Percentiles rank a stretch among this genome's conserved stretches.
Evolutionary conservation across 768 basidiomycete genomes (phyloP).

Genomic region (Ramaria sp.): DNA sequence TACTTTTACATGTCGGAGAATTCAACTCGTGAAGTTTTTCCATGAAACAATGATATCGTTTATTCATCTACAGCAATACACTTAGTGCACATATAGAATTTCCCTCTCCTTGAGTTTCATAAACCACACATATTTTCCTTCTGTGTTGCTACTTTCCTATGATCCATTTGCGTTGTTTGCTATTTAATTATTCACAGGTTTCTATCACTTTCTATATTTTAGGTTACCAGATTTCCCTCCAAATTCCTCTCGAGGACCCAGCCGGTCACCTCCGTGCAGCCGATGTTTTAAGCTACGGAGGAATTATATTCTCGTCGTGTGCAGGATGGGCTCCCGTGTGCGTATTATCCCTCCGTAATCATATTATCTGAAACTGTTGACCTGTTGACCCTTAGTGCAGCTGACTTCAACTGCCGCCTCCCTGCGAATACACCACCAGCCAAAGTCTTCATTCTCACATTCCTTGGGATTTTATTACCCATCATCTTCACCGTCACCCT

Average conservation of each 20-base stretch:
- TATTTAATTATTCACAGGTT: too few relatives aligned
- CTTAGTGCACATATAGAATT: too few relatives aligned
- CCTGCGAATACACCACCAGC: slow-evolving; percentile 30
- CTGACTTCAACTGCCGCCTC: slow-evolving; percentile 43
- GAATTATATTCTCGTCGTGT: slow-evolving; percentile 37
- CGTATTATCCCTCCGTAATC: slow-evolving; percentile 20
- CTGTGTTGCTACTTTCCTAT: too few relatives aligned
- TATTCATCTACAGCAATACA: too few relatives aligned
- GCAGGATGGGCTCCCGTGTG: slow-evolving; percentile 23
- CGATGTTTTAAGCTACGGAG: slow-evolving; percentile 41
- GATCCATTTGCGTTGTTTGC: too few relatives aligned
- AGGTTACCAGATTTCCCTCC: slow-evolving; percentile 15
- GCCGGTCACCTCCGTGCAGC: slow-evolving; percentile 31
- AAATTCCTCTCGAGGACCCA: slow-evolving; percentile 30
- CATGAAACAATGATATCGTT: too few relatives aligned
- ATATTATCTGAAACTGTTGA: slow-evolving; percentile 19
- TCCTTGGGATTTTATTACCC: slow-evolving; percentile 40
- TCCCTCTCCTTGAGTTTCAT: too few relatives aligned
- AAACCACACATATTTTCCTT: too few relatives aligned
- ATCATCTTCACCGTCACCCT: slow-evolving; percentile 27
- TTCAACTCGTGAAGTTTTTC: too few relatives aligned
- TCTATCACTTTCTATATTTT: too few relatives aligned
- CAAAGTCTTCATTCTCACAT: slow-evolving; percentile 38
- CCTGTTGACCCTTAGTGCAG: slow-evolving; percentile 26
- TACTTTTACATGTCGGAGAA: too few relatives aligned